Base-by-base conservation (phyloP, 1,139 yeast genomes). In the Pichia inconspicua region DNA sequence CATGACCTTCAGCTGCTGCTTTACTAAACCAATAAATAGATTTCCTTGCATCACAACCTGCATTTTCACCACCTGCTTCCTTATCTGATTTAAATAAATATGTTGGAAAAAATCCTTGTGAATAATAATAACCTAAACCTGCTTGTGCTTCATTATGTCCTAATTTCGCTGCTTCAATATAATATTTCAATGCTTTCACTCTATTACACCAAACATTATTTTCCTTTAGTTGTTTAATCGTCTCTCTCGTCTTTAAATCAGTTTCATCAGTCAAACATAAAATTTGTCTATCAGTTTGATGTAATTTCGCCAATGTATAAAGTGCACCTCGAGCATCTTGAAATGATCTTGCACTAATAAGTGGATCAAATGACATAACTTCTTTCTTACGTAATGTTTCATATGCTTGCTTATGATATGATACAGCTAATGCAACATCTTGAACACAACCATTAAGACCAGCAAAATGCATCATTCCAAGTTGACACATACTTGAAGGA, bases 11-110 rank as follows among this genome's bases (percentile, higher is more conserved):
- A 54, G 75, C 74, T 0, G 95, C 89, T 1, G 95, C 92, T 56
- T 82, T 78, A 50, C 84, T 73, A 66, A 87, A 92, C 97, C 97
- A 92, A 44, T 89, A 92, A 49, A 92, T 79, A 5, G 95, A 83
- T 59, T 84, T 81, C 57, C 74, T 74, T 15, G 95, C 78, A 60
- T 86, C 87, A 22, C 76, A 70, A 6, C 73, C 71, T 50, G 90
- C 80, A 50, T 84, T 36, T n/a, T 52, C 53, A 14, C 45, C 46
- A 27, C 43, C 52, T 1, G 65, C 55, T 27, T 58, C 60, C 36
- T 58, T 61, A 46, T 63, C 67, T 4, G 64, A 58, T 40, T 58
- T 60, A 51, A 63, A 63, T 35, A 53, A 55, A 42, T 55, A 50
- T 4, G 66, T 58, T 27, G 67, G 66, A 53, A 64, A 60, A 48